Base-by-base conservation (phyloP, 106 monocot species). In the Acorus calamus region DNA sequence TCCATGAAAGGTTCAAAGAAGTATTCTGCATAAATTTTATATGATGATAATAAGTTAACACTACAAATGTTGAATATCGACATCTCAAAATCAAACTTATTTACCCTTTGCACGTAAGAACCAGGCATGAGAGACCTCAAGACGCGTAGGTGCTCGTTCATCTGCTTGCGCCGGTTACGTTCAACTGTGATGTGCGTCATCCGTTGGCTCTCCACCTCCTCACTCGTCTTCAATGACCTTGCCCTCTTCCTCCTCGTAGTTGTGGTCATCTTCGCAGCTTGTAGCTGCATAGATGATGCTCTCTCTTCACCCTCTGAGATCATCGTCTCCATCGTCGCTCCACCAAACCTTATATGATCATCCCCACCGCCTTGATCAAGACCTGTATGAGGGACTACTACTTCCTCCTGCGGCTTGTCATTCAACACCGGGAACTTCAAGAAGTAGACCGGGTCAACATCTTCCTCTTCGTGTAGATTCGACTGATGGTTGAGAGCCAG, bases 171-270 rank as follows among this genome's bases (percentile, higher is more conserved):
- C 46, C 89, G 52, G 61, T 94, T 89, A 50, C 94, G 52, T 68
- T 94, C 89, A 43, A 94, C 94, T 2, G 86, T 89, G 48, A 94
- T 94, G 60, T 94, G 94, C 8, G 86, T 89, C 94, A 94, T 94
- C 57, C 94, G 47, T 50, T 94, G 89, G 64, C 79, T 89, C 72
- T 94, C 86, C 28, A 83, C 85, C 77, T 93, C 88, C 76, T 93
- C 85, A 11, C 42, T 88, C 10, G 84, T 93, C 78, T 88, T 93
- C 65, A 80, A 42, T 53, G 84, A 66, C 56, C 86, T 76, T 6
- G 79, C 50, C 49, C 87, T 79, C 63, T 84, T 87, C 66, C 84
- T 71, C 49, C 67, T 71, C 61, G 3, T 47, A 44, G 10, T 46
- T 46, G 3, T 3, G 46, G 0, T 44, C 57, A 14, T 56, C 79